These are phyloP conservation scores for Echites panduratus DNA, from an alignment of 257 asterid genomes.

Conservation along the genomic window DNA sequence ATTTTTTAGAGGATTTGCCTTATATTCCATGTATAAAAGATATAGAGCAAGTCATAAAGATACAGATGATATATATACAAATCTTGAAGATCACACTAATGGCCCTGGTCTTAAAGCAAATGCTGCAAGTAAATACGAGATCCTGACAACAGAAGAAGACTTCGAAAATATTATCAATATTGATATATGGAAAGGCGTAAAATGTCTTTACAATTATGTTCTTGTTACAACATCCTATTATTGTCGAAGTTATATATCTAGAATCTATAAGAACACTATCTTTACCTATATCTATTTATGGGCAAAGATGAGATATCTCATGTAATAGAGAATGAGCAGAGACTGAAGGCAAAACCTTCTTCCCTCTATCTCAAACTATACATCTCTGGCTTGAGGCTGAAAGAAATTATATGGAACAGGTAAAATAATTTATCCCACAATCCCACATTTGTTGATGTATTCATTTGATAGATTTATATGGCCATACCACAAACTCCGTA, in stretches of 20 bases:
- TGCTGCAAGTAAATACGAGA: not conserved
- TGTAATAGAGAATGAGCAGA: conserved; percentile 31
- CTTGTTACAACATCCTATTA: conserved; percentile 9
- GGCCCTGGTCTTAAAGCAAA: not conserved
- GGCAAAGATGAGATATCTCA: conserved; percentile 21
- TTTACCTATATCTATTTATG: conserved; percentile 22
- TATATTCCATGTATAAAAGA: not conserved
- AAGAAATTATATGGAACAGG: conserved; percentile 14
- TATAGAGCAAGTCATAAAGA: not conserved
- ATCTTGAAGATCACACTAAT: not conserved
- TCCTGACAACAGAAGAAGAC: not conserved
- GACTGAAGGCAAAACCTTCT: conserved; percentile 90
- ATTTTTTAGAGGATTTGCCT: too few species aligned
- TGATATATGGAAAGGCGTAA: conserved; percentile 10
- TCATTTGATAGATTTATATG: conserved; percentile 64
- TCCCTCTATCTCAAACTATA: conserved; percentile 62
- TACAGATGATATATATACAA: not conserved
- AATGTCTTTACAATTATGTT: conserved; percentile 4
- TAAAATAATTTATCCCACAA: conserved; percentile 33
- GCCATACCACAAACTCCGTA: conserved; percentile 55
- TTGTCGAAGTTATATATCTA: conserved; percentile 20
- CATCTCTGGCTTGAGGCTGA: conserved; percentile 27
- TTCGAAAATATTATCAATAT: not conserved
- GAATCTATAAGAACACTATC: conserved; percentile 22
- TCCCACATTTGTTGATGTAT: conserved; percentile 50